Percentiles rank a stretch among this genome's conserved stretches.
phyloP scores from a whole-genome alignment of 1,284 basidiomycete species.

The Athelia sp. region DNA sequence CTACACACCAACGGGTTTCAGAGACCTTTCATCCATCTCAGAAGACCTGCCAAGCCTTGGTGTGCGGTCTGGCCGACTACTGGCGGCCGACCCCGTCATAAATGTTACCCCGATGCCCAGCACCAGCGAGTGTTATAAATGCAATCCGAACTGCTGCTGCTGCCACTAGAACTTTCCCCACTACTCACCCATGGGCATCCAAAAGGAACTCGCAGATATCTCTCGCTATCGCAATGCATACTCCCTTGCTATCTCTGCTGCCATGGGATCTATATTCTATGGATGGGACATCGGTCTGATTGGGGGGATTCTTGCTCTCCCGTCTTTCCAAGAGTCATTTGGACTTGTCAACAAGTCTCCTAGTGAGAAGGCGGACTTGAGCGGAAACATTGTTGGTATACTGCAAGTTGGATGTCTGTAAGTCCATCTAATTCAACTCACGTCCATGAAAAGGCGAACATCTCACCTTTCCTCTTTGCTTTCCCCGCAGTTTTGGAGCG shows the following conservation, averaged over 20 bases:
- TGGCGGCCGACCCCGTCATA: no score
- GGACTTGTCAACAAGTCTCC: slow-evolving; percentile 33
- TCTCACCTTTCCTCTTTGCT: not conserved
- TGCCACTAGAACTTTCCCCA: not conserved
- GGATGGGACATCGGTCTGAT: slow-evolving; percentile 37
- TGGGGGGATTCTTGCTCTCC: slow-evolving; percentile 40
- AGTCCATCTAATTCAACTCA: slow-evolving; percentile 23
- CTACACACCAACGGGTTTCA: no score
- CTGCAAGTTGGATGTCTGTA: slow-evolving; percentile 58
- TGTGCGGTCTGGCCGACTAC: no score
- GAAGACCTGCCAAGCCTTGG: no score
- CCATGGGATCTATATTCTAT: slow-evolving; percentile 43
- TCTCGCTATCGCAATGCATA: slow-evolving; percentile 40
- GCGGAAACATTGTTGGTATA: slow-evolving; percentile 53
- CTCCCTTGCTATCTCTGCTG: slow-evolving; percentile 35
- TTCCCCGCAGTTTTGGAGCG: slow-evolving; percentile 35
- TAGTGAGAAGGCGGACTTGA: slow-evolving; percentile 31
- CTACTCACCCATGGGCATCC: slow-evolving; percentile 19
- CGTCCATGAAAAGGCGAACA: slow-evolving; percentile 1
- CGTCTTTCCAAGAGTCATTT: slow-evolving; percentile 43
- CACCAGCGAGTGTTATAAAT: no score
- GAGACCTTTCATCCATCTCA: no score
- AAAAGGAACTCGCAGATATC: slow-evolving; percentile 18
- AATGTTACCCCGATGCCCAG: no score
- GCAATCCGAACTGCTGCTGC: no score